Evolutionary conservation across 208 protist species (phyloP), one percentile per base, ranked within the genome.

Genomic region (Tritrichomonas foetus): DNA sequence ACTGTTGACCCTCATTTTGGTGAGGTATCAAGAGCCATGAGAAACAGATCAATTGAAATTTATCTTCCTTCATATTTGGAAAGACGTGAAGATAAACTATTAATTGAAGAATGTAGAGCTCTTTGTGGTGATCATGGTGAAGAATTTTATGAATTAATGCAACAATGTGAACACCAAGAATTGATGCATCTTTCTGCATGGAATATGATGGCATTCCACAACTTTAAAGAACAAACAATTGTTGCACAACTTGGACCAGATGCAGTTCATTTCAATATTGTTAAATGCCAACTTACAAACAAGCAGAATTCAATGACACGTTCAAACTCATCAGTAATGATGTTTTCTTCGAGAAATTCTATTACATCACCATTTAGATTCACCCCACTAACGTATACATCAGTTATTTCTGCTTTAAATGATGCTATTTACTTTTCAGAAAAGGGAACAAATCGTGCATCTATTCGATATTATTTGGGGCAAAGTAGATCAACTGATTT

Each of bases 11-110:
- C 98, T 14, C 95, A 96, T 14, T 97, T 98, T 94, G 99, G 99
- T 92, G 99, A 99, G 84, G 97, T 99, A 39, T 99, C 98, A 16
- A 96, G 99, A 74, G 99, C 99, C 27, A 99, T 99, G 93, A 69
- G 96, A 50, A 95, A 95, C 92, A 22, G 94, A 75, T 66, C 78
- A 1, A 89, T 89, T 36, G 78, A 89, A 57, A 89, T 89, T 39
- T 89, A 89, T 57, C 30, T 89, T 8, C 47, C 39, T 9, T 36
- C 9, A 16, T 89, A 89, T n/a, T n/a, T 33, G 13, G 78, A 89
- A 57, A 25, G 78, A 5, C 41, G 33, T 3, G 16, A 61, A 22
- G 5, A 61, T 16, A 61, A 61, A 5, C 47, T 89, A 5, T 16
- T 89, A 27, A 27, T 53, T 44, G 78, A 89, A 33, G 78, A 89